Base-by-base conservation (phyloP, 140 eudicot genomes). In the Stevia rebaudiana region DNA sequence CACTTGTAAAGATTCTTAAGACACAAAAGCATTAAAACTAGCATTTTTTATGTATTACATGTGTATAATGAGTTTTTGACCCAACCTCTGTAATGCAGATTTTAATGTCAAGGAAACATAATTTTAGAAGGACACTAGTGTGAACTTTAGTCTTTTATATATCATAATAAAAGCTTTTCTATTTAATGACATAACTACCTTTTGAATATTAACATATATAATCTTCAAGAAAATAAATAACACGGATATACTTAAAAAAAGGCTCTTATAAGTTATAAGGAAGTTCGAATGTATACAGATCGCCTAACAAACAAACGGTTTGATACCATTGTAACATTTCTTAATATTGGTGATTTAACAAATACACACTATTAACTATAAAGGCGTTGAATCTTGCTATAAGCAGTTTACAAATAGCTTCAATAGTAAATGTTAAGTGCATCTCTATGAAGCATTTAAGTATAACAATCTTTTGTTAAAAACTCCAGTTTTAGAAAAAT, bases 321-420 rank as follows among this genome's bases (percentile, higher is more conserved):
- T 11, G 1, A 49, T 22, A 22, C 6, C 28, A 35, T 18, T 7
- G 9, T 54, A 18, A 11, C 43, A 56, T 42, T 57, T 56, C 59
- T 52, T 43, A 69, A 30, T 31, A 43, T 8, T 42, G 43, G 24
- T 57, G 28, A 48, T 16, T 68, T 65, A 66, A 35, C 25, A 19
- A 12, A 65, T 65, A 65, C 35, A 31, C 51, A 37, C n/a, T n/a
- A n/a, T n/a, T n/a, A n/a, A 11, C 33, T 66, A 50, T 22, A 1
- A 35, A 51, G 17, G 41, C 30, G 2, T 16, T 41, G 16, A 8
- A 36, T 52, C 16, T 36, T 52, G 33, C 22, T 51, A 36, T 51
- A 22, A 42, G 42, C 42, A 37, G 63, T 33, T 65, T 65, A 23
- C 36, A 65, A 28, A 48, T 30, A 65, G 13, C n/a, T 64, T 10